Conservation (phyloP, 352 stramenopile species). For the Phytopythium oedochilum region DNA sequence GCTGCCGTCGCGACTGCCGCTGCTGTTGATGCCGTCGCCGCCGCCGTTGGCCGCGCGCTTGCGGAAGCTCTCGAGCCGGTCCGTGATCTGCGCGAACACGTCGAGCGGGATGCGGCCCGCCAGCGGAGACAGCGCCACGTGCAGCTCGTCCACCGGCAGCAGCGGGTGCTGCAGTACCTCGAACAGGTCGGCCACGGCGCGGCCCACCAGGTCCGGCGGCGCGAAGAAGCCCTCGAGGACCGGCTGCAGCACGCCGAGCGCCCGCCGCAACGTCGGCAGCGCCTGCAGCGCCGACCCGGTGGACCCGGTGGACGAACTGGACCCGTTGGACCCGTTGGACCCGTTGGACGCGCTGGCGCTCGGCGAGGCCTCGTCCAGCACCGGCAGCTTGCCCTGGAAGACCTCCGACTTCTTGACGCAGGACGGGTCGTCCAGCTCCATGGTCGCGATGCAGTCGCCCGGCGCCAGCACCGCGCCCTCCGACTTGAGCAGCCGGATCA, state of each 20-base stretch:
- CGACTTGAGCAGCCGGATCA: slow-evolving; percentile 94
- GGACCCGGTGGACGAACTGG: too few relatives aligned
- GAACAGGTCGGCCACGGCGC: slow-evolving; percentile 88
- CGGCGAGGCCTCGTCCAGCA: slow-evolving; percentile 34
- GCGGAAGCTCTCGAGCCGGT: slow-evolving; percentile 75
- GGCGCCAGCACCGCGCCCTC: slow-evolving; percentile 94
- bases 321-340: too few relatives aligned
- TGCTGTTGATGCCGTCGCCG: too few relatives aligned
- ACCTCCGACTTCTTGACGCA: slow-evolving; percentile 93
- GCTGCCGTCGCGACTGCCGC: too few relatives aligned
- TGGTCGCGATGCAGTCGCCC: slow-evolving; percentile 96
- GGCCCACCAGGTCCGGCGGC: slow-evolving; percentile 75
- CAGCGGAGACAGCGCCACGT: slow-evolving; percentile 96
- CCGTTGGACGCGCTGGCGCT: slow-evolving; percentile 51
- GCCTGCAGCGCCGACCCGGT: slow-evolving; percentile 35
- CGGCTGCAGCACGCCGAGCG: slow-evolving; percentile 84
- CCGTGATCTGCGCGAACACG: slow-evolving; percentile 89
- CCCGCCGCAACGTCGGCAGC: slow-evolving; percentile 65
- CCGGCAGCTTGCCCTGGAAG: slow-evolving; percentile 84
- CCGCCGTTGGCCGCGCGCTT: too few relatives aligned
- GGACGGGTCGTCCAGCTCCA: slow-evolving; percentile 97
- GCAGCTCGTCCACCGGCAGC: slow-evolving; percentile 93
- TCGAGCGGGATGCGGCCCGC: slow-evolving; percentile 93
- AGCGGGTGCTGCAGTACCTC: slow-evolving; percentile 55
- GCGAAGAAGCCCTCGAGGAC: slow-evolving; percentile 94